A percentile compares a stretch with the other conserved stretches of the same genome.
Conservation (phyloP, 2,329 filamentous ascomycete species). For the Colletotrichum agaves region DNA sequence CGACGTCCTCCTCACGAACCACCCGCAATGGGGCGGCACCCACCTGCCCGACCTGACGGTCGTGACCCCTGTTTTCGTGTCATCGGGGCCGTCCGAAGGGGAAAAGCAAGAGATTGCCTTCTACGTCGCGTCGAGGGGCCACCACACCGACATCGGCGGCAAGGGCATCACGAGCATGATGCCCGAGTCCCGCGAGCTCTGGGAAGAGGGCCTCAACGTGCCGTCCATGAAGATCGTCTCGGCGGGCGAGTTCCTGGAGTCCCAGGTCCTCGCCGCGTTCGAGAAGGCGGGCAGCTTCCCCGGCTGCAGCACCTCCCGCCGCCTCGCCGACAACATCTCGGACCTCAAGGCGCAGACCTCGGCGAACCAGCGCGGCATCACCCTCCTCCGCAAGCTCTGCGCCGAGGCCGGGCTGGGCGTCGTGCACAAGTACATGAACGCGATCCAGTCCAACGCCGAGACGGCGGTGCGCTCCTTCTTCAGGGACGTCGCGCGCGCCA, state of each 20-base stretch:
- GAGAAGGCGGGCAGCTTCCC: constrained; percentile 48
- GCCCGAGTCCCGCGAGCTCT: constrained; percentile 53
- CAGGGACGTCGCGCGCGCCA: constrained; percentile 38
- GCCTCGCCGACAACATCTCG: constrained; percentile 54
- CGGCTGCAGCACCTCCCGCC: constrained; percentile 50
- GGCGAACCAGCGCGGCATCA: constrained; percentile 54
- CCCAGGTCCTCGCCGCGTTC: constrained; percentile 45
- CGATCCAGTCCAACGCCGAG: constrained; percentile 55
- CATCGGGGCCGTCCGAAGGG: not conserved
- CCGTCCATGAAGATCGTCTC: constrained; percentile 51
- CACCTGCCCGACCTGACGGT: constrained; percentile 56
- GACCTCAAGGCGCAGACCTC: constrained; percentile 57
- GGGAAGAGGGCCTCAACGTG: constrained; percentile 56
- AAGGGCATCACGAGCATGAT: constrained; percentile 54
- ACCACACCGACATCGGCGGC: constrained; percentile 53
- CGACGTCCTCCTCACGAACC: constrained; percentile 53
- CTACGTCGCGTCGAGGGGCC: constrained; percentile 52
- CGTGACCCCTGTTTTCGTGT: constrained; percentile 52
- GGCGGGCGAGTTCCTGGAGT: constrained; percentile 49
- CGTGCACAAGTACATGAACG: constrained; percentile 53
- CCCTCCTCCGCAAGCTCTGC: constrained; percentile 47
- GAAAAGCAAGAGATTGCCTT: constrained; percentile 45
- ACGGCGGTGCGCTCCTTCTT: constrained; percentile 47
- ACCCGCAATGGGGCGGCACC: constrained; percentile 51
- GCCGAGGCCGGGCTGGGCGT: constrained; percentile 46